Percentiles rank a stretch among this genome's conserved stretches.
Evolutionary conservation across 495 filamentous ascomycete species (phyloP).

Genomic region (Trichoderma orchidacearum): DNA sequence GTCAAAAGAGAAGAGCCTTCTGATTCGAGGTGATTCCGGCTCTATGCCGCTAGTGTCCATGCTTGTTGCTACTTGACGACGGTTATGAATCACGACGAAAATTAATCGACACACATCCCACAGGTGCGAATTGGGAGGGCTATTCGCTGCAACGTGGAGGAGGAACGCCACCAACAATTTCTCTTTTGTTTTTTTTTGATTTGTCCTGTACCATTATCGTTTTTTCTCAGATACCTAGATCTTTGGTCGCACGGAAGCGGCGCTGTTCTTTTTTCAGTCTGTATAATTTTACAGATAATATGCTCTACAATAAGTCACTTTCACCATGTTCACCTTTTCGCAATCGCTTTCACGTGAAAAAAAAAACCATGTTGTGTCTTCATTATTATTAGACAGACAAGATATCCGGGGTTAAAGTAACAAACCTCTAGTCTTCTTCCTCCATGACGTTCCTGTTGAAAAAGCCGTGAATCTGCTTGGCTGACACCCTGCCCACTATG

Average conservation of each 20-base stretch:
- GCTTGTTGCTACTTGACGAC: too few species aligned
- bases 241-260: neutral
- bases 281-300: neutral
- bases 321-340: neutral
- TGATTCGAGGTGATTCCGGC: too few species aligned
- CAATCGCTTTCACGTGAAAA: neutral
- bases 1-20: too few species aligned
- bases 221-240: neutral
- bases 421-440: slow-evolving; percentile 12
- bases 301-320: neutral
- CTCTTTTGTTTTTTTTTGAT: neutral
- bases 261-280: neutral
- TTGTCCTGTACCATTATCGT: neutral
- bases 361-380: neutral
- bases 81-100: too few species aligned
- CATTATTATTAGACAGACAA: neutral
- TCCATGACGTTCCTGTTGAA: slow-evolving; percentile 69
- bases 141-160: neutral
- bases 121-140: too few species aligned
- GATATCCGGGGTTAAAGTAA: neutral
- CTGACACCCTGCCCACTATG: slow-evolving; percentile 70
- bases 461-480: slow-evolving; percentile 63
- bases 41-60: too few species aligned
- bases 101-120: too few species aligned
- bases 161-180: neutral